Base-by-base conservation (phyloP, 1,284 basidiomycete genomes). In the Coniophora puteana region DNA sequence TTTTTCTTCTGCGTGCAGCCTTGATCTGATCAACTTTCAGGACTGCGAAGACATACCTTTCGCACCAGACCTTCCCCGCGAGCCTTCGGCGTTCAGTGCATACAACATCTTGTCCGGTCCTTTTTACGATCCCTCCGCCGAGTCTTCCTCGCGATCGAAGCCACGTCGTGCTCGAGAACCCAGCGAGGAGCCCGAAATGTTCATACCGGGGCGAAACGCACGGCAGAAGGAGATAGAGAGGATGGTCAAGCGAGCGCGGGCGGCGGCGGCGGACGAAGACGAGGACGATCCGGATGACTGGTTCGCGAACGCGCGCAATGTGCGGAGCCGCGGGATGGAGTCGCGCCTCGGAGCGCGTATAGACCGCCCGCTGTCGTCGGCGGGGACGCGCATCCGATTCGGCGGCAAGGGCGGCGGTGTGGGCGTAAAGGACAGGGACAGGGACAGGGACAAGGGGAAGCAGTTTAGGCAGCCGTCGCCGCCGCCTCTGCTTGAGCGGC, bases 81-180 rank as follows among this genome's bases (percentile, higher is more conserved):
- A 84, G 49, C 72, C 74, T 12, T 89, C 87, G 3, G 89, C 90
- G 2, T 95, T 94, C 61, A 79, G 87, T 48, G 61, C 66, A 18
- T 71, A 78, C 53, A 87, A 88, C 54, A 70, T 79, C 8, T 69
- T 74, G 36, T 70, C 76, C 0, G 89, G 92, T 0, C 92, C 92
- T 5, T 94, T 89, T 62, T 78, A 67, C 31, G 74, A 80, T 49
- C 61, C 67, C 46, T 38, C 44, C 38, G 29, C 44, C 13, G 62
- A 65, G 27, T 46, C 41, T 43, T 30, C 45, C 38, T 40, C 52
- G 50, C 8, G 44, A 46, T n/a, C 43, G 34, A 6, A 51, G 53
- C 30, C 45, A 48, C 13, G n/a, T n/a, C n/a, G n/a, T n/a, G 4
- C 49, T 43, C 37, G 45, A 37, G 17, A 25, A 28, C 11, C 50